A percentile compares a stretch with the other conserved stretches of the same genome.
Evolutionary conservation across 371 early-diverging fungal genomes (phyloP).

Genomic region (Actinomortierella ambigua): DNA sequence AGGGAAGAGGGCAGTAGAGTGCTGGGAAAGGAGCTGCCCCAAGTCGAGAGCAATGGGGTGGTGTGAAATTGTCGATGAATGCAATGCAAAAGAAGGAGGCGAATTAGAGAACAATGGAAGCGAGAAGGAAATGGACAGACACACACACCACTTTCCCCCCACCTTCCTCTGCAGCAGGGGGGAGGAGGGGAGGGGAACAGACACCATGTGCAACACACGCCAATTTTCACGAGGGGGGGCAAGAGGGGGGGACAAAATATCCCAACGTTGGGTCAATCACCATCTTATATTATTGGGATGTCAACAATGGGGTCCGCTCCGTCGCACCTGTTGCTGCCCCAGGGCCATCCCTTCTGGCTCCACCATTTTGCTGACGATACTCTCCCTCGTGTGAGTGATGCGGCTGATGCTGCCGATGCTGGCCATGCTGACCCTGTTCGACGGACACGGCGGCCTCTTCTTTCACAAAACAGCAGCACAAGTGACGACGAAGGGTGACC

Average conservation of each 20-base stretch:
- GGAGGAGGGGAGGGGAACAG: neutral
- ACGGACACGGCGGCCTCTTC: neutral
- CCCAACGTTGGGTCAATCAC: no score
- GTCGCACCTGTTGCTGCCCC: no score
- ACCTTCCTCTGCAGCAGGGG: neutral
- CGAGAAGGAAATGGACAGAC: no score
- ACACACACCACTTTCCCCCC: no score
- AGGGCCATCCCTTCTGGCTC: no score
- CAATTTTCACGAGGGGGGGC: neutral
- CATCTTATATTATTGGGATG: no score
- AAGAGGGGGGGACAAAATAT: neutral
- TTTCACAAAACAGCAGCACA: conserved; percentile 33
- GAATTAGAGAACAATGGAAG: neutral
- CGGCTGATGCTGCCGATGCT: neutral
- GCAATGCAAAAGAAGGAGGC: neutral
- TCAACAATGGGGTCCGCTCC: no score
- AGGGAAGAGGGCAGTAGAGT: no score
- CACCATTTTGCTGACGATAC: no score
- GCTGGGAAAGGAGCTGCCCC: no score
- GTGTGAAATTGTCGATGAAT: neutral
- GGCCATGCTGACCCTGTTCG: conserved; percentile 7
- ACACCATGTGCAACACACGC: neutral
- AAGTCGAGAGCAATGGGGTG: neutral
- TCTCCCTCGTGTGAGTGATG: no score
- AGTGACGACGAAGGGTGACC: neutral